phyloP scores from a whole-genome alignment of 192 early-diverging fungal genomes.

The Phycomyces nitens region DNA sequence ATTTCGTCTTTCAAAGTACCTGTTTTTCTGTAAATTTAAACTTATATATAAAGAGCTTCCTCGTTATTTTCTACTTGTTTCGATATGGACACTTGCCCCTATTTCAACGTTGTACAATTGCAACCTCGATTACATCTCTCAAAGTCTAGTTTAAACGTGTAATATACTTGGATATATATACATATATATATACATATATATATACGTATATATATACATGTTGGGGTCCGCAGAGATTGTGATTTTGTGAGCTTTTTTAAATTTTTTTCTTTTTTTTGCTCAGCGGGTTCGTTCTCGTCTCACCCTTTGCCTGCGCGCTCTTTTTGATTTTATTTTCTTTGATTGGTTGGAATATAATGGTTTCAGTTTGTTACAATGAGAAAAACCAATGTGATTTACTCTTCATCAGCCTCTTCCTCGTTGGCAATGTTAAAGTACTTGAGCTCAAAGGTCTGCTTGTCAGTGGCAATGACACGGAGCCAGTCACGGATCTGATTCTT shows the following conservation, averaged over 20 bases:
- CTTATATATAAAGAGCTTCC: no score
- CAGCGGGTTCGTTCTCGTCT: slow-evolving; percentile 40
- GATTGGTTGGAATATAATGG: slow-evolving; percentile 11
- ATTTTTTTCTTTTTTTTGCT: slow-evolving; percentile 15
- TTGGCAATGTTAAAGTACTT: slow-evolving; percentile 90
- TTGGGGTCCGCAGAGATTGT: slow-evolving; percentile 27
- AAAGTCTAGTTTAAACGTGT: no score
- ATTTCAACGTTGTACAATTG: no score
- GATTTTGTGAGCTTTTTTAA: slow-evolving; percentile 22
- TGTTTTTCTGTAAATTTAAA: no score
- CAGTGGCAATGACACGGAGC: slow-evolving; percentile 89
- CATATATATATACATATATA: no score
- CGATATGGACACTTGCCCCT: no score
- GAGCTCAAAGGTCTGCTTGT: slow-evolving; percentile 91
- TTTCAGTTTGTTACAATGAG: neutral
- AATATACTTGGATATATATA: no score
- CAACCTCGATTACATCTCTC: no score
- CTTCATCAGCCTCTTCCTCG: slow-evolving; percentile 73
- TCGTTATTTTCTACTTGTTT: no score
- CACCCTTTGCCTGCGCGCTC: slow-evolving; percentile 21
- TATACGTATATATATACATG: no score
- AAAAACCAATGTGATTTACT: slow-evolving; percentile 23
- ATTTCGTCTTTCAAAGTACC: no score
- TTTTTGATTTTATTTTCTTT: neutral
- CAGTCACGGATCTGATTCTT: slow-evolving; percentile 98